Base-by-base conservation (phyloP, 2,329 filamentous ascomycete genomes). In the Rhynchosporium agropyri region DNA sequence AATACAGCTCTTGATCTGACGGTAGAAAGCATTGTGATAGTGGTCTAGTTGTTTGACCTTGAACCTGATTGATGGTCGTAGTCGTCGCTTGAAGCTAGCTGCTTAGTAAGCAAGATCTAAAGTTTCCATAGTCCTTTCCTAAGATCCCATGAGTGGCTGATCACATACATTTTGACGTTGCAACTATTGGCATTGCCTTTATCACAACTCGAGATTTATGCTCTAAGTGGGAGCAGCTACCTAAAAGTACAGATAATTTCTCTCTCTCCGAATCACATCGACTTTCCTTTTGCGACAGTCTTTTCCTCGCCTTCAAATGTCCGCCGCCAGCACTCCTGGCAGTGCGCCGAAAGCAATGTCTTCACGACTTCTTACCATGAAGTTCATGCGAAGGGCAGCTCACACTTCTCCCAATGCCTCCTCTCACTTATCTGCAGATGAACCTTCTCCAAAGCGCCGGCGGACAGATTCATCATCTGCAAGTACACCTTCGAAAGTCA, bases 331-430 rank as follows among this genome's bases (percentile, higher is more conserved):
- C 60, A 67, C 67, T 20, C 65, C 69, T 29, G 64, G 61, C 40
- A 68, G 66, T 64, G 64, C 85, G 53, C 84, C 84, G 38, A 89
- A 89, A 76, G 83, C 82, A 51, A 92, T 96, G 87, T 97, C 93
- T 67, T 93, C 89, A 63, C 88, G 92, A 69, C 87, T 97, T 54
- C 82, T 96, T 73, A 93, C 90, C 43, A 97, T 97, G 92, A 96
- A 96, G 80, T 97, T 97, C 75, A 97, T 97, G 93, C 93, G 96
- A 80, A 86, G 93, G 72, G 90, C 90, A 66, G 89, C 87, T 56
- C 86, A 88, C 56, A 84, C 79, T 56, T 79, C 79, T 74, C 77
- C 65, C 40, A 77, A 72, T 64, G 73, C 76, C 57, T 75, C 65
- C 74, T 71, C 60, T 79, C 75, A 83, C 67, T 73, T 79, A 74